Base-by-base conservation (phyloP, 768 basidiomycete species). In the Russula sp. region DNA sequence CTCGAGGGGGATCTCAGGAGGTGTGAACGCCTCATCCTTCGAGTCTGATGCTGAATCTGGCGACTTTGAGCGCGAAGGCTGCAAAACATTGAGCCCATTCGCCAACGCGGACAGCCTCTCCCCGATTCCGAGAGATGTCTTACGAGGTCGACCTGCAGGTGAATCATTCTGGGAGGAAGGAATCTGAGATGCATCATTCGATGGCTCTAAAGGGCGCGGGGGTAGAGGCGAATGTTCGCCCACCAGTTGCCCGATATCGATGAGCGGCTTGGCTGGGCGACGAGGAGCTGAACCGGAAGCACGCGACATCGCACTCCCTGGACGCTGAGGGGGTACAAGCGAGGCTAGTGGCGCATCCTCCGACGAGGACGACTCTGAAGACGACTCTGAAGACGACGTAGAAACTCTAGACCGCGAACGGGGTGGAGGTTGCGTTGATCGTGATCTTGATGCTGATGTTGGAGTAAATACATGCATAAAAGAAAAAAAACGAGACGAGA, bases 341-440 rank as follows among this genome's bases (percentile, higher is more conserved):
- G 75, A 77, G 0, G 86, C 84, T 39, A 92, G 77, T 13, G 88
- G 89, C 2, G 83, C 80, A 65, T 85, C 77, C 60, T 87, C 81
- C 1, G 71, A 75, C n/a, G 77, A 77, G 56, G 82, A 83, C 29
- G 79, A 36, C 3, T 50, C 16, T 13, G 48, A 45, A 7, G 71
- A 70, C 20, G 72, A 70, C 14, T 72, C 70, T 8, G 67, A 68
- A 20, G 67, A 68, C 32, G 67, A 68, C 32, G 61, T 65, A 1
- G 68, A 65, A 16, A 54, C 46, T 18, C 65, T 65, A 8, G 68
- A 66, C 64, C 74, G 48, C 9, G 64, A 41, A 35, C 64, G 63
- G 35, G 63, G 63, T 18, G 63, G 43, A 22, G 25, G 25, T 5
- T 57, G 50, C 13, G 29, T 47, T 14, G 43, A 36, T 34, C 47